Evolutionary conservation across 192 early-diverging fungal genomes (phyloP).

Genomic region (Entomortierella chlamydospora): DNA sequence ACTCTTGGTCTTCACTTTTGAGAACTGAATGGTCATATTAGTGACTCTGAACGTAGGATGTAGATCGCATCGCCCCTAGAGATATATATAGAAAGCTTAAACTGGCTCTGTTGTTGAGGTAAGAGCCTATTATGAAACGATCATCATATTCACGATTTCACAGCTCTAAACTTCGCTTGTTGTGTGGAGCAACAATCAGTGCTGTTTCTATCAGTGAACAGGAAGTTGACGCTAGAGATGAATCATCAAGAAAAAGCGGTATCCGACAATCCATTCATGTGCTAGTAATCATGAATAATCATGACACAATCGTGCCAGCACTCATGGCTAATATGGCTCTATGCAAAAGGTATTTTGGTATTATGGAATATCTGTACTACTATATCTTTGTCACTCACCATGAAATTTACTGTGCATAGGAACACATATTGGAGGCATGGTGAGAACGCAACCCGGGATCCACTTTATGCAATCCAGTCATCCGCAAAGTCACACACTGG

Average conservation of each 20-base stretch:
- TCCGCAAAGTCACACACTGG: constrained; percentile 3
- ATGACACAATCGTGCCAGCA: constrained; percentile 21
- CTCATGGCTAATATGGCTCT: constrained; percentile 23
- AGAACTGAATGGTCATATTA: neutral
- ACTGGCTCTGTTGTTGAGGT: constrained; percentile 44
- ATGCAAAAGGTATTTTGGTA: constrained; percentile 19
- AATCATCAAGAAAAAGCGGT: neutral
- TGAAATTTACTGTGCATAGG: neutral
- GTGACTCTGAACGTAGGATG: neutral
- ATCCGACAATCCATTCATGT: constrained; percentile 24
- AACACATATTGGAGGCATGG: constrained; percentile 23
- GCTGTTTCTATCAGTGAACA: constrained; percentile 26
- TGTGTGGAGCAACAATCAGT: constrained; percentile 2
- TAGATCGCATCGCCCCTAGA: constrained; percentile 19
- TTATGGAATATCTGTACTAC: neutral
- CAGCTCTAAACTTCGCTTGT: neutral
- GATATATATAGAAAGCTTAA: constrained; percentile 36
- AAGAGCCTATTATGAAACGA: neutral
- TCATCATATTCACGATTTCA: no score
- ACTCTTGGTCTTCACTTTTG: no score
- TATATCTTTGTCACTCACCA: no score
- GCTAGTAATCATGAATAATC: constrained; percentile 23
- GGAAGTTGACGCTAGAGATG: neutral
- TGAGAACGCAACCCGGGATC: neutral
- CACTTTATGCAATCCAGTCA: constrained; percentile 4